These are phyloP conservation scores for Cryptosporidium felis DNA, from an alignment of 169 alveolate species.

Conservation along the genomic window DNA sequence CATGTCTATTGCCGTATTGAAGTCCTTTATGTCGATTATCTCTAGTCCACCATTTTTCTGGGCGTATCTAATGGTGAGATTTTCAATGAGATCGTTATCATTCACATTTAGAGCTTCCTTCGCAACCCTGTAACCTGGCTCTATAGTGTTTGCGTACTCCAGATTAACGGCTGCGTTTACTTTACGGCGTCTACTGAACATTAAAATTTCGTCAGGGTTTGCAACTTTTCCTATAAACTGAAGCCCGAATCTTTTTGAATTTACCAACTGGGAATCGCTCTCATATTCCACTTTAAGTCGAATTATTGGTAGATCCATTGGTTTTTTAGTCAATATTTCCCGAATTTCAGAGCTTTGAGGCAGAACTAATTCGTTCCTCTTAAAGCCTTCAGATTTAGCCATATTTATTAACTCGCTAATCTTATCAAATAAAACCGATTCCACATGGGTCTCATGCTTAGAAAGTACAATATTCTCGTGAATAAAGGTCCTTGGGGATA, in stretches of 20 bases:
- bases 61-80: background rate
- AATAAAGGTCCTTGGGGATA: slow-evolving; percentile 87
- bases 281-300: slow-evolving; percentile 47
- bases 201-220: slow-evolving; percentile 81
- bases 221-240: slow-evolving; percentile 76
- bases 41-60: slow-evolving; percentile 33
- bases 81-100: slow-evolving; percentile 15
- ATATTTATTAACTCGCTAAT: background rate
- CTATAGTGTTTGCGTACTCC: slow-evolving; percentile 12
- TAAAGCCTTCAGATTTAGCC: background rate
- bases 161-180: background rate
- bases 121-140: background rate
- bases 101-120: background rate
- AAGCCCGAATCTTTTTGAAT: slow-evolving; percentile 81
- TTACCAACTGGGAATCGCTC: slow-evolving; percentile 69
- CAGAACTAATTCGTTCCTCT: background rate
- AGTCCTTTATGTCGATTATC: background rate
- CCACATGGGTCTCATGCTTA: background rate
- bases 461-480: slow-evolving; percentile 60
- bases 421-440: background rate
- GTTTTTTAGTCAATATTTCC: background rate
- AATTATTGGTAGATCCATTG: slow-evolving; percentile 18
- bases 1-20: slow-evolving; percentile 23
- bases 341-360: slow-evolving; percentile 17
- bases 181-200: slow-evolving; percentile 71